phyloP scores from a whole-genome alignment of 768 basidiomycete species.

The Lyophyllum decastes region DNA sequence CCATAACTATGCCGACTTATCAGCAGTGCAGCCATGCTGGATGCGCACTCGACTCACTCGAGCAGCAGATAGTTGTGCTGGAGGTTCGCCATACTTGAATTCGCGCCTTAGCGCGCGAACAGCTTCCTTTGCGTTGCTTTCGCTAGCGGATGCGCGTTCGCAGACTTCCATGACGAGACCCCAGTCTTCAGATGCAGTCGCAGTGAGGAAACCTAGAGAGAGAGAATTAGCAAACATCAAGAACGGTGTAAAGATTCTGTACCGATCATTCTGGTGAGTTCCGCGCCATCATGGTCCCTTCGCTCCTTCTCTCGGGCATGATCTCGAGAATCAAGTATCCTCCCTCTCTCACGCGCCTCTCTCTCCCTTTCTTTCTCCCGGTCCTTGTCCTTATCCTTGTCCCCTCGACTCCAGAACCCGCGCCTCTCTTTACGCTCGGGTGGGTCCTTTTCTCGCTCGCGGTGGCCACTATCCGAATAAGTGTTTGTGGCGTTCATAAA shows the following conservation, averaged over 20 bases:
- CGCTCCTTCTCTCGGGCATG: conserved; percentile 13
- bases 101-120: conserved; percentile 79
- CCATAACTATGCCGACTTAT: conserved; percentile 61
- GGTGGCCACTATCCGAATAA: conserved; percentile 33
- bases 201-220: conserved; percentile 67
- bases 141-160: conserved; percentile 74
- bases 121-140: conserved; percentile 80
- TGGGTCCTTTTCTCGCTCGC: conserved; percentile 22
- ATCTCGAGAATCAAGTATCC: conserved; percentile 7
- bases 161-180: conserved; percentile 81
- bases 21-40: background rate
- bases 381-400: conserved; percentile 17
- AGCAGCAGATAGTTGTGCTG: conserved; percentile 76
- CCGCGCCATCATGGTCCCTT: conserved; percentile 13
- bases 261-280: conserved; percentile 22
- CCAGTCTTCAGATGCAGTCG: conserved; percentile 83
- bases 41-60: conserved; percentile 45
- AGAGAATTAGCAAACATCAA: conserved; percentile 21
- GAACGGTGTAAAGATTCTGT: background rate
- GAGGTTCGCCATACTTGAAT: conserved; percentile 86
- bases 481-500: conserved; percentile 1
- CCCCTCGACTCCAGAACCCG: conserved; percentile 51
- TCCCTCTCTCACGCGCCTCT: conserved; percentile 8
- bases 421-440: conserved; percentile 53
- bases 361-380: conserved; percentile 9